These are phyloP conservation scores for Candida qinlingensis DNA, from an alignment of 805 yeast genomes.

Conservation along the genomic window DNA sequence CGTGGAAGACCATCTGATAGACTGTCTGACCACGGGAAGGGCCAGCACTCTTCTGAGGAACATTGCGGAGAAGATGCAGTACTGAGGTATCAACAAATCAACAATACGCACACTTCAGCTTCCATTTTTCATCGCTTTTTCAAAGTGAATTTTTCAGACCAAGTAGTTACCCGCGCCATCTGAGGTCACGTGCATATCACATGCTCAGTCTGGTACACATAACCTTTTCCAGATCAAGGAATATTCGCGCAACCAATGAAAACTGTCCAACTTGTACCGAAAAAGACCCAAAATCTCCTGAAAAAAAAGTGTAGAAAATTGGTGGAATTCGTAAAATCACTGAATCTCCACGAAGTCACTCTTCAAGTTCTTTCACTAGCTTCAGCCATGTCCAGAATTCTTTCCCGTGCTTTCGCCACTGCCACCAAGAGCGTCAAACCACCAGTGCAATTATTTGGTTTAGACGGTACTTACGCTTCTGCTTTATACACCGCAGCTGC, in stretches of 20 bases:
- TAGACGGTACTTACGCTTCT: conserved; percentile 95
- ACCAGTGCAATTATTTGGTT: conserved; percentile 90
- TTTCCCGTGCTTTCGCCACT: conserved; percentile 64
- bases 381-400: conserved; percentile 51
- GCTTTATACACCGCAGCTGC: conserved; percentile 91
- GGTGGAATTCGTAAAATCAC: neutral
- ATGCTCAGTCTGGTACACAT: neutral
- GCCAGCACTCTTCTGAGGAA: conserved; percentile 1
- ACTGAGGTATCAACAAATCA: too few species aligned
- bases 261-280: neutral
- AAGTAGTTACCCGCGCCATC: neutral
- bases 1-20: conserved; percentile 2
- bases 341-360: neutral
- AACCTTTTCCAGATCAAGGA: neutral
- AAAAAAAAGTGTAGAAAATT: neutral
- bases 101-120: too few species aligned
- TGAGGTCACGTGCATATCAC: neutral
- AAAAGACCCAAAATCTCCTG: conserved; percentile 4
- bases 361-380: too few species aligned
- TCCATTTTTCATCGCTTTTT: too few species aligned
- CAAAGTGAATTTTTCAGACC: neutral
- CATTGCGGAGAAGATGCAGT: neutral
- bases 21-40: neutral
- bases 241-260: conserved; percentile 9
- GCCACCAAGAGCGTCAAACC: conserved; percentile 65